Percentiles rank a stretch among this genome's conserved stretches.
Conservation (phyloP, 1,284 basidiomycete species). For the Sphagnurus paluster region DNA sequence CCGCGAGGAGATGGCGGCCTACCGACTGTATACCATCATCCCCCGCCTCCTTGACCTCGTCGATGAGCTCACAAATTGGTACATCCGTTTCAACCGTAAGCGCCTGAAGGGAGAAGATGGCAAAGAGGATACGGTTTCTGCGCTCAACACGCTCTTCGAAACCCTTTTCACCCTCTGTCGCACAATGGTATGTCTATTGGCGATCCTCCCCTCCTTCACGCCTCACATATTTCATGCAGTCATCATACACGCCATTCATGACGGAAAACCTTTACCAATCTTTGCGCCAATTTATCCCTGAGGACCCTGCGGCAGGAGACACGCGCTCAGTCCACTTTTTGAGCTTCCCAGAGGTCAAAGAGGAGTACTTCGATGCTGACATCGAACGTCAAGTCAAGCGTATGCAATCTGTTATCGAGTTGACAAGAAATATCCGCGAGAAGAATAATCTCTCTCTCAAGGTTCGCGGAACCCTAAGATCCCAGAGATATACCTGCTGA, state of each 20-base stretch:
- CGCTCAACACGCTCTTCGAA: constrained; percentile 96
- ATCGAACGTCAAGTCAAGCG: constrained; percentile 95
- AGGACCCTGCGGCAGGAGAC: constrained; percentile 71
- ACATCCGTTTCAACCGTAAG: constrained; percentile 98
- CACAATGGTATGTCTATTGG: constrained; percentile 76
- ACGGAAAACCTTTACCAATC: constrained; percentile 97
- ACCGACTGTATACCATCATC: constrained; percentile 97
- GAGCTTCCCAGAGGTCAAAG: constrained; percentile 89
- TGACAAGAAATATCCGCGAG: constrained; percentile 90
- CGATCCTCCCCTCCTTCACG: neutral
- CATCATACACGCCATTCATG: constrained; percentile 97
- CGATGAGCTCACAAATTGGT: constrained; percentile 99
- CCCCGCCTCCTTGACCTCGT: constrained; percentile 92
- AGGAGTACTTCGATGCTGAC: constrained; percentile 94
- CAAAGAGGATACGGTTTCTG: constrained; percentile 83
- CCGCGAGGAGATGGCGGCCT: constrained; percentile 93
- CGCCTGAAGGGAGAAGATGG: constrained; percentile 96
- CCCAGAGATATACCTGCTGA: neutral
- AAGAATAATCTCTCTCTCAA: constrained; percentile 89
- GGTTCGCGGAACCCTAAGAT: constrained; percentile 43
- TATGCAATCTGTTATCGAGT: constrained; percentile 94
- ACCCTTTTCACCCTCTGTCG: constrained; percentile 92
- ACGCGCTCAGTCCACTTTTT: constrained; percentile 95
- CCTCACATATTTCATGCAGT: constrained; percentile 47
- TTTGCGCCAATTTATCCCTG: constrained; percentile 82